Percentiles rank a stretch among this genome's conserved stretches.
These are phyloP conservation scores for Cytospora schulzeri DNA, from an alignment of 2,329 filamentous ascomycete species.

Conservation along the genomic window DNA sequence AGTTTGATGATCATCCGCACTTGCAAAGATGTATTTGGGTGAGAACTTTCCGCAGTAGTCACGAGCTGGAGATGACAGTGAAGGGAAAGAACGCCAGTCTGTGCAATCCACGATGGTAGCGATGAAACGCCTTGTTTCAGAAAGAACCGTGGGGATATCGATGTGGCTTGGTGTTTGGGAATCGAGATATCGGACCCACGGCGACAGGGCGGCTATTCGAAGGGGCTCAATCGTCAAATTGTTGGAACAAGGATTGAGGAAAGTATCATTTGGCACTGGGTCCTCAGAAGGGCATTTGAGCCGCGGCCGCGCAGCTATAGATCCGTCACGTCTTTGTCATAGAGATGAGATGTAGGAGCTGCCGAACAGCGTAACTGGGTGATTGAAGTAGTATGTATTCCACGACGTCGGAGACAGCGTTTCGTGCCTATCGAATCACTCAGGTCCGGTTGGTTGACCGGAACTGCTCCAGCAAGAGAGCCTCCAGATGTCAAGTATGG, in stretches of 20 bases:
- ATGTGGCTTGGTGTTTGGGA: slow-evolving; percentile 7
- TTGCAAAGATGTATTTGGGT: neutral
- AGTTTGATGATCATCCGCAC: neutral
- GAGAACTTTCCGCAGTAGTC: neutral
- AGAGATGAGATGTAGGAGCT: neutral
- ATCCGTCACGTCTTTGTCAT: neutral
- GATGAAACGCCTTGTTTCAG: slow-evolving; percentile 14
- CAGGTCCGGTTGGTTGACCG: neutral
- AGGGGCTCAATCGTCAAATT: slow-evolving; percentile 4
- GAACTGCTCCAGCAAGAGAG: neutral
- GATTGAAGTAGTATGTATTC: neutral
- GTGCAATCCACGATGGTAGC: neutral
- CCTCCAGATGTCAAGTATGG: neutral
- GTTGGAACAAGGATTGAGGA: slow-evolving; percentile 4
- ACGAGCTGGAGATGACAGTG: neutral
- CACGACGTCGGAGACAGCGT: neutral
- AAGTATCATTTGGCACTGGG: neutral
- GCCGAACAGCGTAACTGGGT: too few species aligned
- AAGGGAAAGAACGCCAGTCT: slow-evolving; percentile 1
- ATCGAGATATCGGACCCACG: neutral
- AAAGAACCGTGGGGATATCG: slow-evolving; percentile 7
- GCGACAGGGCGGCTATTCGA: slow-evolving; percentile 14
- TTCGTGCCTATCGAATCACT: neutral
- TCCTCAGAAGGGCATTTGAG: neutral
- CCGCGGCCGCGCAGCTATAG: neutral